Evolutionary conservation across 129 eudicot species (phyloP).

Genomic region (Artemisia annua): DNA sequence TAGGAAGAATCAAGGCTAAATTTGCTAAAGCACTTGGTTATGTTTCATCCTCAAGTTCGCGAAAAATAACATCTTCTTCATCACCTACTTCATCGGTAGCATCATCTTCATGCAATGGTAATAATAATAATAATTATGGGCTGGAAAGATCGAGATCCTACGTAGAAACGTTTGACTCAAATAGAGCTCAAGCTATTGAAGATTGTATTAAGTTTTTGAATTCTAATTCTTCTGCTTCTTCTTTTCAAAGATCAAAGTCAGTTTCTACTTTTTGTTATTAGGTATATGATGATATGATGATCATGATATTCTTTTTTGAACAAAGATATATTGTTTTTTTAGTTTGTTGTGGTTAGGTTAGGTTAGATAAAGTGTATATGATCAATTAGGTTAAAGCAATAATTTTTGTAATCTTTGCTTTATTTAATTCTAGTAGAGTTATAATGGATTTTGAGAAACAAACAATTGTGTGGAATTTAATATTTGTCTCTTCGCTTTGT

Average conservation of each 20-base stretch:
- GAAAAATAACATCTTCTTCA: slow-evolving; percentile 43
- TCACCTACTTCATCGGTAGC: slow-evolving; percentile 16
- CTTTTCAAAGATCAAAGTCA: slow-evolving; percentile 63
- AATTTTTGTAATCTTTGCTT: slow-evolving; percentile 8
- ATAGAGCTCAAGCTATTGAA: slow-evolving; percentile 72
- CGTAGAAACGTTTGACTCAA: slow-evolving; percentile 55
- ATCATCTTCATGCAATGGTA: background rate
- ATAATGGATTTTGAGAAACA: background rate
- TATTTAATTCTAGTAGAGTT: background rate
- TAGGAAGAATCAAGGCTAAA: slow-evolving; percentile 39
- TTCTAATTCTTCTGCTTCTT: slow-evolving; percentile 47
- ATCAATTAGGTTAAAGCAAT: slow-evolving; percentile 17
- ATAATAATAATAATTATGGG: slow-evolving; percentile 5
- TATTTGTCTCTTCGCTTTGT: too few species aligned
- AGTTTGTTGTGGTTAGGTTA: slow-evolving; percentile 14
- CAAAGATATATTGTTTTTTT: background rate
- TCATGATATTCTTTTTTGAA: background rate
- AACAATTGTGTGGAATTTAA: background rate
- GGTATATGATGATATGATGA: background rate
- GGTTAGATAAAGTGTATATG: background rate
- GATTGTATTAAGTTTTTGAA: slow-evolving; percentile 73
- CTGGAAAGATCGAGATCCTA: slow-evolving; percentile 56
- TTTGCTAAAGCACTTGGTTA: slow-evolving; percentile 41
- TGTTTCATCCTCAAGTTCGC: slow-evolving; percentile 35
- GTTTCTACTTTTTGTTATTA: slow-evolving; percentile 34